phyloP scores from a whole-genome alignment of 192 early-diverging fungal genomes.

The Backusella tuberculispora region DNA sequence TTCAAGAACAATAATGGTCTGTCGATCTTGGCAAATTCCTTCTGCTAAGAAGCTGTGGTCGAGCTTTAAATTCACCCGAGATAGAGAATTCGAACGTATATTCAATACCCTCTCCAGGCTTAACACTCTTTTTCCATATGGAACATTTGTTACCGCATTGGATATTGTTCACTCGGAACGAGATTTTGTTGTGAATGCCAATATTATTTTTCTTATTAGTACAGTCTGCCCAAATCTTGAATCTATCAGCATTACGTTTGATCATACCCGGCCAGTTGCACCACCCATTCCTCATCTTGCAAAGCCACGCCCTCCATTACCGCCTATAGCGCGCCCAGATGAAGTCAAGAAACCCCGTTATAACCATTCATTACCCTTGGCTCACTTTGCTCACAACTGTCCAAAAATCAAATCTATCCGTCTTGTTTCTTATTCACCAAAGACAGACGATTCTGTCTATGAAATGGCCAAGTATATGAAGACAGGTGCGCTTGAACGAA shows the following conservation, averaged over 20 bases:
- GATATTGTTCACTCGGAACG: slow-evolving; percentile 36
- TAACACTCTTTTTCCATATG: slow-evolving; percentile 26
- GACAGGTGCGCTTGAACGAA: slow-evolving; percentile 16
- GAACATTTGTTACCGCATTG: slow-evolving; percentile 25
- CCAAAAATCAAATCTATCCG: slow-evolving; percentile 29
- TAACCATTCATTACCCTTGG: slow-evolving; percentile 28
- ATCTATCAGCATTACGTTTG: slow-evolving; percentile 33
- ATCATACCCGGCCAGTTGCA: slow-evolving; percentile 23
- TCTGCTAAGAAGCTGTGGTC: slow-evolving; percentile 31
- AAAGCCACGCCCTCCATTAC: slow-evolving; percentile 13
- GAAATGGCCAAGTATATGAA: slow-evolving; percentile 40
- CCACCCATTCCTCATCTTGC: slow-evolving; percentile 13
- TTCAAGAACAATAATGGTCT: slow-evolving; percentile 14
- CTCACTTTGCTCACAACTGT: slow-evolving; percentile 41
- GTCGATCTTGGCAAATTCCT: slow-evolving; percentile 28
- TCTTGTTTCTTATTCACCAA: slow-evolving; percentile 35
- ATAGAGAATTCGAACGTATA: slow-evolving; percentile 38
- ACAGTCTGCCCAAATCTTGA: slow-evolving; percentile 32
- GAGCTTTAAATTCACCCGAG: slow-evolving; percentile 31
- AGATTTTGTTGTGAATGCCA: slow-evolving; percentile 31
- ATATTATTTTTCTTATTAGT: slow-evolving; percentile 32
- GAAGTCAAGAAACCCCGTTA: slow-evolving; percentile 3
- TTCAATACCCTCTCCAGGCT: slow-evolving; percentile 32
- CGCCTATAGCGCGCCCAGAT: not conserved
- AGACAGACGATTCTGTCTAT: slow-evolving; percentile 42